Conservation (phyloP, 257 asterid genomes). For the Solanum pinnatisectum region DNA sequence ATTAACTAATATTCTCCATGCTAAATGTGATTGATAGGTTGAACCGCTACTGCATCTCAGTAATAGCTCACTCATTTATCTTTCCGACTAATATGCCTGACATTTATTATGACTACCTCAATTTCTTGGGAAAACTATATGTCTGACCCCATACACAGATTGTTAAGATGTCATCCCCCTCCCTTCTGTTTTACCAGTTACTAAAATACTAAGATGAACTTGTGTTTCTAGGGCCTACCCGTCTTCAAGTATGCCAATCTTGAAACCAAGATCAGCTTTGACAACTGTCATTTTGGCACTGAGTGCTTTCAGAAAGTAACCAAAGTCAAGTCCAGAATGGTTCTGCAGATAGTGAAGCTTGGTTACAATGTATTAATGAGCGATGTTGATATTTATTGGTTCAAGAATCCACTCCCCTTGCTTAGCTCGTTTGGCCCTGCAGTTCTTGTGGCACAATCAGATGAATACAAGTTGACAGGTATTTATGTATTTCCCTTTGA, state of each 20-base stretch:
- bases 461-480: conserved; percentile 71
- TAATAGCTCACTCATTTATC: background rate
- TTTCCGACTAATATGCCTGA: background rate
- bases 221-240: conserved; percentile 67
- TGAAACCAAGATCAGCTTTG: conserved; percentile 74
- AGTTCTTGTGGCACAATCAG: conserved; percentile 80
- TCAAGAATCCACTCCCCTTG: conserved; percentile 58
- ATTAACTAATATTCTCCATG: background rate
- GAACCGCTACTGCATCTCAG: background rate
- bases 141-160: background rate
- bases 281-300: conserved; percentile 87
- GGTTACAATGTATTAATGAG: conserved; percentile 53
- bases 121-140: background rate
- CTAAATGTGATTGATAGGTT: background rate
- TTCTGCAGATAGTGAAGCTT: conserved; percentile 70
- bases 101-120: background rate
- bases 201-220: background rate
- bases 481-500: background rate
- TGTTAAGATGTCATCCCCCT: background rate
- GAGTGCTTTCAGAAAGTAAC: conserved; percentile 90
- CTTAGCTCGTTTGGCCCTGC: conserved; percentile 72
- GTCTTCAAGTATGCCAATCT: conserved; percentile 49
- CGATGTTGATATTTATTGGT: conserved; percentile 45
- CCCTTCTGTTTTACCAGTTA: background rate
- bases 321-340: conserved; percentile 83